Evolutionary conservation across 140 eudicot species (phyloP), one percentile per base, ranked within the genome.

Genomic region (Senecio squalidus): DNA sequence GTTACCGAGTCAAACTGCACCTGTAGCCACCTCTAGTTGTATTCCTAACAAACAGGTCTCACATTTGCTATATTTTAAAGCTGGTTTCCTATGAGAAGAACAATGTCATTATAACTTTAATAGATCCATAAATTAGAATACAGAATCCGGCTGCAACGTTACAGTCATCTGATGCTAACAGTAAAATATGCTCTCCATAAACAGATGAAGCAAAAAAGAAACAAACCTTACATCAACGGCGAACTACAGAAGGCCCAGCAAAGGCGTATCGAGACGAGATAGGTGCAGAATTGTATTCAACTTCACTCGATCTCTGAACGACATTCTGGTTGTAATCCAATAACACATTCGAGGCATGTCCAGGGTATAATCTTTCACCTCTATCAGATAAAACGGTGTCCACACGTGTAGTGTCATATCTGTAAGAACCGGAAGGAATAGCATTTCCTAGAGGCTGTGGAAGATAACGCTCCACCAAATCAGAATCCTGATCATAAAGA

Each of bases 211-310:
- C 48, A 55, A 13, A 24, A 49, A 40, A 36, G 46, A 62, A 31
- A 62, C 11, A 25, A 33, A 55, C 45, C 59, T 36, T 28, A 20
- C 28, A 76, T 78, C 80, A 72, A 3, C 74, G 79, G 50, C 38
- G 64, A 20, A 67, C 21, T 20, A 52, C 62, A 67, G 82, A 71
- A 7, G 96, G 86, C 8, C 89, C 90, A 0, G 79, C 80, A 69
- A 88, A 84, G n/a, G 96, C 77, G 58, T 83, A 88, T 28, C 94
- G 89, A 48, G 77, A 70, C 1, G 94, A 78, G n/a, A 81, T 89
- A 47, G 86, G 62, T 20, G 82, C 78, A 16, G 70, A 36, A 31
- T 57, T 23, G 65, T 52, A n/a, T 15, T 59, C 74, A 10, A 47
- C 33, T 47, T 60, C 72, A 4, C 45, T 58, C 31, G 47, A 71